These are phyloP conservation scores for Didymella glomerata DNA, from an alignment of 2,329 filamentous ascomycete species.

Conservation along the genomic window DNA sequence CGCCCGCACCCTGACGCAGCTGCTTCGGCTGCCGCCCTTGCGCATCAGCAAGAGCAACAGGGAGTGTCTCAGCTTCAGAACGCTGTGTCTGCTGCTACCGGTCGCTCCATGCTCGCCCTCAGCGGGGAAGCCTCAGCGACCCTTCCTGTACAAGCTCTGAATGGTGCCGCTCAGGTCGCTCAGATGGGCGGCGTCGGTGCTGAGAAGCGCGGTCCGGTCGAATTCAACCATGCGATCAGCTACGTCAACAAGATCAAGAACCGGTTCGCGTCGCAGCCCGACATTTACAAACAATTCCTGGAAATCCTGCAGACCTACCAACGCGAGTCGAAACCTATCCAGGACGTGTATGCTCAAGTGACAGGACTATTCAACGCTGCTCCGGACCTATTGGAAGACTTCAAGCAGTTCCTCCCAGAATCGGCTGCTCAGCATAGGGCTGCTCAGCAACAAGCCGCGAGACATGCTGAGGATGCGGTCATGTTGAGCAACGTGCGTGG, in stretches of 20 bases:
- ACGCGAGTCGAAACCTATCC: slow-evolving; percentile 95
- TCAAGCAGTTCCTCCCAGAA: slow-evolving; percentile 97
- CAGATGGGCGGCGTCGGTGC: slow-evolving; percentile 60
- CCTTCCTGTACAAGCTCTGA: slow-evolving; percentile 66
- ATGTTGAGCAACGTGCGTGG: slow-evolving; percentile 71
- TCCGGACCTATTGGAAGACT: slow-evolving; percentile 94
- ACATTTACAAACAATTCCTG: slow-evolving; percentile 99
- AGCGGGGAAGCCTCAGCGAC: slow-evolving; percentile 57
- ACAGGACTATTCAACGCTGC: slow-evolving; percentile 92
- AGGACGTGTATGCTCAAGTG: slow-evolving; percentile 97
- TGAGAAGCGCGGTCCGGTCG: slow-evolving; percentile 91
- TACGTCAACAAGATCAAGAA: slow-evolving; percentile 99
- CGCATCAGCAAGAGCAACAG: slow-evolving; percentile 71
- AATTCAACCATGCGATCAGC: slow-evolving; percentile 99
- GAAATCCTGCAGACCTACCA: slow-evolving; percentile 99
- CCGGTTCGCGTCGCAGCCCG: slow-evolving; percentile 92
- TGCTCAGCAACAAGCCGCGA: slow-evolving; percentile 65
- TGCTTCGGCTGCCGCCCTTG: slow-evolving; percentile 55
- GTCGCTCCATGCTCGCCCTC: slow-evolving; percentile 61
- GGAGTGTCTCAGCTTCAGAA: slow-evolving; percentile 72
- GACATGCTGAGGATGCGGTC: slow-evolving; percentile 73
- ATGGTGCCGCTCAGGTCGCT: slow-evolving; percentile 67
- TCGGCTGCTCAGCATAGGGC: slow-evolving; percentile 70
- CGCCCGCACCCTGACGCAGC: slow-evolving; percentile 49
- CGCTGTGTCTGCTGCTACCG: slow-evolving; percentile 67